Base-by-base conservation (phyloP, 2,329 filamentous ascomycete species). In the Talaromyces sp. region DNA sequence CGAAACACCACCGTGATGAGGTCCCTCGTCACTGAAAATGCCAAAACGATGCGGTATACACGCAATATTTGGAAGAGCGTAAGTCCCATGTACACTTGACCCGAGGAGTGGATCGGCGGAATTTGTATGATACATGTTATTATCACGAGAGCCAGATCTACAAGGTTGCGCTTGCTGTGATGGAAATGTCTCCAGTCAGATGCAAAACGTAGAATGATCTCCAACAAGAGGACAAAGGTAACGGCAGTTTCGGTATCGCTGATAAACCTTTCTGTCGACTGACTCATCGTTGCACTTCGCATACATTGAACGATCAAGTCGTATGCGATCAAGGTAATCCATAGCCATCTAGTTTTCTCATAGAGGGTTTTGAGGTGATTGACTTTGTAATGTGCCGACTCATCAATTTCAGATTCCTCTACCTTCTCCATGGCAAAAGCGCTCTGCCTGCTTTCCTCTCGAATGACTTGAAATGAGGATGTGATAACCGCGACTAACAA, bases 381-480 rank as follows among this genome's bases (percentile, higher is more conserved):
- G 19, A 71, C 66, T 66, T 74, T 79, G 19, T 68, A 73, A 8
- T 68, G 64, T 2, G 70, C 63, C 22, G 67, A 67, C 27, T 77
- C 72, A 47, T 82, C 79, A 37, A 79, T 77, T 31, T 79, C 74
- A 41, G 80, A 74, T n/a, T 72, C 73, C 59, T 84, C 82, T 61
- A 84, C 85, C 45, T 91, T 85, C 65, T 92, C 87, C 13, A 88
- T 87, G 4, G 93, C 93, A 76, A 99, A 99, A 3, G 96, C 95
- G 79, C 93, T 97, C 37, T 90, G 88, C 77, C 90, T 93, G 79
- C 92, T 96, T 76, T 99, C 95, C 80, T 99, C 96, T 68, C 95
- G 88, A 71, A 99, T 99, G 69, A 99, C 91, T 75, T 99, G 95
- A 73, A 99, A 99, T 1, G 94, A 97, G 5, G 95, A 97, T 0